Evolutionary conservation across 768 basidiomycete genomes (phyloP).

Genomic region (Podaxis sp.): DNA sequence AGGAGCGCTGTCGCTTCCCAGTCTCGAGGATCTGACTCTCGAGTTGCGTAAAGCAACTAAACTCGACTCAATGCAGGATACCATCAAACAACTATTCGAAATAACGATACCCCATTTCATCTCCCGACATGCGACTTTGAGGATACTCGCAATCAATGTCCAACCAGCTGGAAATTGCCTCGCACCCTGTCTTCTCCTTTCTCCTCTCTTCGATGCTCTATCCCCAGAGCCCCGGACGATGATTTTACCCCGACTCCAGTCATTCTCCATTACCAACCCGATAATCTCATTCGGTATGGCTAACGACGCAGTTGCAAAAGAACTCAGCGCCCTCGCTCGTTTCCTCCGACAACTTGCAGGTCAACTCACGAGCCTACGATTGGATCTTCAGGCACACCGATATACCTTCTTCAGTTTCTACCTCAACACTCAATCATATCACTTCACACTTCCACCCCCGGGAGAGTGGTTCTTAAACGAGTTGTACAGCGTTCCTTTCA

Average conservation of each 20-base stretch:
- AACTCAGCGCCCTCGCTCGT: not conserved
- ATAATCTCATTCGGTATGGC: not conserved
- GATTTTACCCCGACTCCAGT: not conserved
- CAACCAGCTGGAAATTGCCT: not conserved
- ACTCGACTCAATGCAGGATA: not conserved
- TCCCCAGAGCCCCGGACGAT: not conserved
- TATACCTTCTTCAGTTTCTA: too few relatives aligned
- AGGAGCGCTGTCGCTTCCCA: not conserved
- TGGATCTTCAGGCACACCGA: not conserved
- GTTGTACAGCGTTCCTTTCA: not conserved
- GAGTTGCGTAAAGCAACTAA: not conserved
- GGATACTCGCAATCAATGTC: not conserved
- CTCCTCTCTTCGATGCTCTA: not conserved
- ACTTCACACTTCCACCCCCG: not conserved
- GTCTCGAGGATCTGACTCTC: not conserved
- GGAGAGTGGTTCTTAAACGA: not conserved
- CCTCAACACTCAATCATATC: not conserved
- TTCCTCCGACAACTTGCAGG: not conserved
- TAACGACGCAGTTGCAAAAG: not conserved
- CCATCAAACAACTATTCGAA: not conserved
- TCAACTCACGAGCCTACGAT: not conserved
- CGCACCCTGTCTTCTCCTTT: not conserved
- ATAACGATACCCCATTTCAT: not conserved
- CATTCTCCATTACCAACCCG: not conserved
- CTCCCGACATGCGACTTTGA: not conserved